Conservation (phyloP, 768 basidiomycete genomes). For the Gloeopeniophorella convolvens region DNA sequence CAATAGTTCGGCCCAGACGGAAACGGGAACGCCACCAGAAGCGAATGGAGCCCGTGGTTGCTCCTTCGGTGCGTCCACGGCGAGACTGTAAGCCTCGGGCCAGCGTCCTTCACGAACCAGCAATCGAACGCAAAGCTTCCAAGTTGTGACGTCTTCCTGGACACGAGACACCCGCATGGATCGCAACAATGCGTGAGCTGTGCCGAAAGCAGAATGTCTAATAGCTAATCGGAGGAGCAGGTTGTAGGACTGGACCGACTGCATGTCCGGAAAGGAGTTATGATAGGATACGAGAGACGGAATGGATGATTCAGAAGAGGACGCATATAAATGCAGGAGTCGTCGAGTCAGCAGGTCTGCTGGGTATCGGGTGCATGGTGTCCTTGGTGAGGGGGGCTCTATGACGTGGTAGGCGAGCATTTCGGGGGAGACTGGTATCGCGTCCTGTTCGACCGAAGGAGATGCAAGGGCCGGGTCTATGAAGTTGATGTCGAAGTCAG, state of each 20-base stretch:
- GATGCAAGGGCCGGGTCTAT: background rate
- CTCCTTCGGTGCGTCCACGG: background rate
- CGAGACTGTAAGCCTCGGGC: constrained; percentile 46
- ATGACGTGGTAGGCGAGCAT: background rate
- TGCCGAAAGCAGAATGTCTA: constrained; percentile 42
- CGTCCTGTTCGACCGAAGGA: background rate
- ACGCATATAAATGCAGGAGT: constrained; percentile 11
- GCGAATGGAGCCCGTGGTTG: background rate
- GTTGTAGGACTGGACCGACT: constrained; percentile 39
- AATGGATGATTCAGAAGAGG: constrained; percentile 26
- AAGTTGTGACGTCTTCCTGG: constrained; percentile 44
- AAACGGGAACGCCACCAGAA: constrained; percentile 29
- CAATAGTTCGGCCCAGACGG: constrained; percentile 60
- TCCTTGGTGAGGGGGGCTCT: background rate
- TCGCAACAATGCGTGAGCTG: constrained; percentile 38
- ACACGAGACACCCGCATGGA: constrained; percentile 42
- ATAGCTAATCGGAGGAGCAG: constrained; percentile 43
- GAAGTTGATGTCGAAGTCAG: background rate
- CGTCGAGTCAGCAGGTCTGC: background rate
- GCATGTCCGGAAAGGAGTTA: constrained; percentile 27
- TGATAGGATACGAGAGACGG: constrained; percentile 47
- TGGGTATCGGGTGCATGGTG: background rate
- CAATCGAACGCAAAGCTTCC: constrained; percentile 50
- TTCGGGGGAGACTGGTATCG: background rate
- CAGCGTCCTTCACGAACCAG: constrained; percentile 50